Evolutionary conservation across 352 stramenopile species (phyloP), one percentile per base, ranked within the genome.

Genomic region (Blastocystis sp.): DNA sequence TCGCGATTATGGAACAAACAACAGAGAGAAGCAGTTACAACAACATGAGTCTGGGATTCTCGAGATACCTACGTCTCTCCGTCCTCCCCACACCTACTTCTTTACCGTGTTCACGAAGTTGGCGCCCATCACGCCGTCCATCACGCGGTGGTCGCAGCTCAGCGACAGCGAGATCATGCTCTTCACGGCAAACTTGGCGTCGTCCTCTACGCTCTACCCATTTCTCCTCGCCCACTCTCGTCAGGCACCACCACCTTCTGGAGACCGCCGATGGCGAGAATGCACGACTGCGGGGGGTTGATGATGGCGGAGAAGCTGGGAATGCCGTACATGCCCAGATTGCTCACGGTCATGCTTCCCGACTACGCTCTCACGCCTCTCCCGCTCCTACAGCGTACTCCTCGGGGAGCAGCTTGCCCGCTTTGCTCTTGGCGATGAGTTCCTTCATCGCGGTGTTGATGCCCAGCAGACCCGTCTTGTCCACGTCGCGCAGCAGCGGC

Each of bases 281-380:
- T 99, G 77, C 94, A 97, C 1, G 94, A 94, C 90, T 98, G 95
- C 11, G 96, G 96, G 48, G 93, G 94, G 90, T 98, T 99, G 87
- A 99, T 97, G 53, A 99, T 95, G 9, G 97, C 96, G 51, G 91
- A 94, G 88, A 99, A 99, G 89, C 95, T 92, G 87, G 95, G 91
- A 88, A 99, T 97, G 79, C 96, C 96, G 89, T 98, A 99, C 96
- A 96, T 97, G 56, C 93, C 97, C 71, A 99, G 90, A 90, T 99
- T 99, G 46, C 91, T 97, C 81, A 99, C 93, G n/a, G 94, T 97
- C 90, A 99, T 99, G 40, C 93, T 97, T 65, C 96, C 96, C 72
- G 96, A 96, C 89, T 98, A 93, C 32, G 59, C 7, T 44, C n/a
- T 9, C 18, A 18, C 7, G 24, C 29, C 14, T 18, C 16, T 4